A percentile compares a stretch with the other conserved stretches of the same genome.
phyloP scores from a whole-genome alignment of 495 filamentous ascomycete species.

The Aspergillus conjunctus region DNA sequence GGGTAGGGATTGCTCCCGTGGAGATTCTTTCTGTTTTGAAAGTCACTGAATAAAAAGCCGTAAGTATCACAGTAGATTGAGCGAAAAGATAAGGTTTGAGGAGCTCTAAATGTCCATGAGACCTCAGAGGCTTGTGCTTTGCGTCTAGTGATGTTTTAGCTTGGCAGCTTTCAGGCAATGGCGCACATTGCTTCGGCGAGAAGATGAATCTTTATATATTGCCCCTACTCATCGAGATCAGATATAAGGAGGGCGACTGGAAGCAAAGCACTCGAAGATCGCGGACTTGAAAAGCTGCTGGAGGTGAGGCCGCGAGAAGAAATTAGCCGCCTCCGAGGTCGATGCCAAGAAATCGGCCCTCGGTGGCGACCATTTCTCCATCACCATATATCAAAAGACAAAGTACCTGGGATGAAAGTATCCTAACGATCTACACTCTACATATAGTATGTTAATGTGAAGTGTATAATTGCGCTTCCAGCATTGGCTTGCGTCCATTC shows the following conservation, averaged over 20 bases:
- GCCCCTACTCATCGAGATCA: background rate
- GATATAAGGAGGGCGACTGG: background rate
- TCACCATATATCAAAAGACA: background rate
- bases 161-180: background rate
- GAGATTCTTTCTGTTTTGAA: too few relatives aligned
- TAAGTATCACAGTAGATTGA: too few relatives aligned
- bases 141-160: background rate
- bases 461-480: slow-evolving; percentile 11
- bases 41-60: too few relatives aligned
- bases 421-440: background rate
- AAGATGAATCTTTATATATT: background rate
- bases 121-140: background rate
- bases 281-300: background rate
- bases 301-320: slow-evolving; percentile 3
- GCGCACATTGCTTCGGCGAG: background rate
- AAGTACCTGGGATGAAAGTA: too few relatives aligned
- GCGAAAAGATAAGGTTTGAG: too few relatives aligned
- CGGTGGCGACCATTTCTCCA: slow-evolving; percentile 3
- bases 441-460: background rate
- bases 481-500: slow-evolving; percentile 21
- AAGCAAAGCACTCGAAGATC: background rate
- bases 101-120: too few relatives aligned
- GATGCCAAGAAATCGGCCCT: slow-evolving; percentile 23
- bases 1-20: background rate
- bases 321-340: slow-evolving; percentile 11